These are phyloP conservation scores for Stentor coeruleus DNA, from an alignment of 73 alveolate species.

Conservation along the genomic window DNA sequence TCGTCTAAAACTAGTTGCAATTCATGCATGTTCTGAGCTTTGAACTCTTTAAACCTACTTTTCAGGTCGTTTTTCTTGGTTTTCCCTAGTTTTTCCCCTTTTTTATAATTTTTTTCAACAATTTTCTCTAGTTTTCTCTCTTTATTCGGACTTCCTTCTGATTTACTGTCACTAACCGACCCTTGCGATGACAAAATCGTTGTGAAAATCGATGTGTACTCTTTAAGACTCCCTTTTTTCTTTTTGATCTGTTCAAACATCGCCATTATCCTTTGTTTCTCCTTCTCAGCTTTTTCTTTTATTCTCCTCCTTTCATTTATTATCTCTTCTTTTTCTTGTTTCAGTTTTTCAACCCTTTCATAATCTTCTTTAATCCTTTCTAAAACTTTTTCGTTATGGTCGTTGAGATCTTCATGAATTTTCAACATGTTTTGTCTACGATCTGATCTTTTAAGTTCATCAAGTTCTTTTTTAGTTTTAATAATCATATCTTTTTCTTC, in stretches of 20 bases:
- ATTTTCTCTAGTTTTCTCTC: no score
- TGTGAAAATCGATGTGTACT: background rate
- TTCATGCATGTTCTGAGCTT: slow-evolving; percentile 29
- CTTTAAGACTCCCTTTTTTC: slow-evolving; percentile 21
- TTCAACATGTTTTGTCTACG: background rate
- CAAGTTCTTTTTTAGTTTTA: background rate
- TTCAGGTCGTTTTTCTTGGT: background rate
- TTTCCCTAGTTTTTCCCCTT: background rate
- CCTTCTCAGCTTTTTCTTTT: slow-evolving; percentile 18
- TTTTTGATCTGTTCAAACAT: slow-evolving; percentile 3
- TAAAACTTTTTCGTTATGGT: slow-evolving; percentile 9
- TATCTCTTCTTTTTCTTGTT: background rate
- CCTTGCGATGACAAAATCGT: background rate
- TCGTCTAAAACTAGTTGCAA: slow-evolving; percentile 37
- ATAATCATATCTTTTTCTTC: background rate
- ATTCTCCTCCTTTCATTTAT: slow-evolving; percentile 18
- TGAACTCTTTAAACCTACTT: slow-evolving; percentile 28
- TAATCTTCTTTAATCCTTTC: slow-evolving; percentile 7
- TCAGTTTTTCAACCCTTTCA: background rate
- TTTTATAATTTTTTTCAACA: no score
- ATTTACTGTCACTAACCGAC: background rate
- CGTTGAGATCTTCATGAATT: background rate
- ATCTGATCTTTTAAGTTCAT: slow-evolving; percentile 24
- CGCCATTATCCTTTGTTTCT: background rate
- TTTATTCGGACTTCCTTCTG: background rate